Conservation (phyloP, 805 yeast genomes). For the Candida anglica region DNA sequence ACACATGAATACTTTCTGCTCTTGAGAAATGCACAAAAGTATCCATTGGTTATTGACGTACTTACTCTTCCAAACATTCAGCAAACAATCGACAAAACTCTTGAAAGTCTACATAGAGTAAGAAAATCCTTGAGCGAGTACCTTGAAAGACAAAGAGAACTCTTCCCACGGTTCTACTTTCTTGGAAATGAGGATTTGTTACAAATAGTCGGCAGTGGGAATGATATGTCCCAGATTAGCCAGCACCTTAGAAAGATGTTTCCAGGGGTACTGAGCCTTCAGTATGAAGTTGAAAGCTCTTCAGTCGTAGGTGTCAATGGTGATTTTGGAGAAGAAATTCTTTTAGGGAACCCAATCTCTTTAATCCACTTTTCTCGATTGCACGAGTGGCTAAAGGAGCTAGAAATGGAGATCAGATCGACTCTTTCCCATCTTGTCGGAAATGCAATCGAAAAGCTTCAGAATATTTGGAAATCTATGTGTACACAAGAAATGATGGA, state of each 20-base stretch:
- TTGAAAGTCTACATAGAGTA: conserved; percentile 55
- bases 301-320: conserved; percentile 50
- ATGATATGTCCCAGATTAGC: conserved; percentile 43
- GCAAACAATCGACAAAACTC: conserved; percentile 42
- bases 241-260: conserved; percentile 70
- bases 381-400: conserved; percentile 56
- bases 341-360: conserved; percentile 40
- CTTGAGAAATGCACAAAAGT: conserved; percentile 46
- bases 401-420: conserved; percentile 52
- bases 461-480: not conserved
- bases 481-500: conserved; percentile 5
- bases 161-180: conserved; percentile 80
- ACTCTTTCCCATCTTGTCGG: conserved; percentile 40
- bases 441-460: conserved; percentile 20
- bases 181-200: conserved; percentile 87
- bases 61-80: conserved; percentile 47
- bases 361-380: conserved; percentile 38
- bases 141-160: conserved; percentile 72
- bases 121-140: conserved; percentile 69
- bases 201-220: conserved; percentile 70
- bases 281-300: conserved; percentile 25
- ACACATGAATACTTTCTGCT: conserved; percentile 57
- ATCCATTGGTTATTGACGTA: conserved; percentile 53
- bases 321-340: conserved; percentile 59
- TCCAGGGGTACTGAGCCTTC: conserved; percentile 51